A percentile compares a stretch with the other conserved stretches of the same genome.
Evolutionary conservation across 2,329 filamentous ascomycete genomes (phyloP).

Genomic region (Aphanocladium album): DNA sequence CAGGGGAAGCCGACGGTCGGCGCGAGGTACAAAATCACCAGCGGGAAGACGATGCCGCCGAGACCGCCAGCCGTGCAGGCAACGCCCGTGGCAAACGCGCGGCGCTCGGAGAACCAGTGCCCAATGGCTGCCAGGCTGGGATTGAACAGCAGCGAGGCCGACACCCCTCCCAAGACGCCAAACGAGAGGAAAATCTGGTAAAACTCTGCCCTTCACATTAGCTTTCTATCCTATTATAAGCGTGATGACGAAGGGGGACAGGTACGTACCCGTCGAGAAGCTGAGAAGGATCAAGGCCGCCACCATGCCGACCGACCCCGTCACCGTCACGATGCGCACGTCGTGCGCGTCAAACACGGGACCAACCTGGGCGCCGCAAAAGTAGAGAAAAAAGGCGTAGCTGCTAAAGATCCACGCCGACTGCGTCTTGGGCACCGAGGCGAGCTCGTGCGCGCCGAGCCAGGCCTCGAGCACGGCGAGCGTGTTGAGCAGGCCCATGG

Average conservation of each 20-base stretch:
- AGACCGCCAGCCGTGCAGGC: constrained; percentile 60
- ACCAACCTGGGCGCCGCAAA: constrained; percentile 64
- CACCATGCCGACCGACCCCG: constrained; percentile 52
- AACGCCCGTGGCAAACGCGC: constrained; percentile 64
- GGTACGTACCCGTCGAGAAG: constrained; percentile 47
- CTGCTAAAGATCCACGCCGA: constrained; percentile 71
- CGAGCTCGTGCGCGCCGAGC: constrained; percentile 58
- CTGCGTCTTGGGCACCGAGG: constrained; percentile 49
- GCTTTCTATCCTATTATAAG: too few relatives aligned
- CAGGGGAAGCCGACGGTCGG: constrained; percentile 28
- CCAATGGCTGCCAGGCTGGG: constrained; percentile 61
- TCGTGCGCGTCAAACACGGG: constrained; percentile 67
- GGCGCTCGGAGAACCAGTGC: constrained; percentile 61
- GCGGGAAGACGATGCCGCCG: constrained; percentile 49
- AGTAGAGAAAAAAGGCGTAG: constrained; percentile 66
- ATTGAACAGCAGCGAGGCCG: constrained; percentile 64
- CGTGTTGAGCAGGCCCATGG: constrained; percentile 63
- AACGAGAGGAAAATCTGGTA: constrained; percentile 70
- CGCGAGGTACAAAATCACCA: constrained; percentile 24
- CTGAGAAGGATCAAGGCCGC: constrained; percentile 54
- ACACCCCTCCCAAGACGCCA: constrained; percentile 60
- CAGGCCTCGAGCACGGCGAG: constrained; percentile 64
- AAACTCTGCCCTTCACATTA: constrained; percentile 37
- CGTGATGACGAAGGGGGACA: too few relatives aligned
- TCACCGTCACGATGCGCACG: constrained; percentile 52